Evolutionary conservation across 163 green algal species (phyloP).

Genomic region (Chloroidium sp.): DNA sequence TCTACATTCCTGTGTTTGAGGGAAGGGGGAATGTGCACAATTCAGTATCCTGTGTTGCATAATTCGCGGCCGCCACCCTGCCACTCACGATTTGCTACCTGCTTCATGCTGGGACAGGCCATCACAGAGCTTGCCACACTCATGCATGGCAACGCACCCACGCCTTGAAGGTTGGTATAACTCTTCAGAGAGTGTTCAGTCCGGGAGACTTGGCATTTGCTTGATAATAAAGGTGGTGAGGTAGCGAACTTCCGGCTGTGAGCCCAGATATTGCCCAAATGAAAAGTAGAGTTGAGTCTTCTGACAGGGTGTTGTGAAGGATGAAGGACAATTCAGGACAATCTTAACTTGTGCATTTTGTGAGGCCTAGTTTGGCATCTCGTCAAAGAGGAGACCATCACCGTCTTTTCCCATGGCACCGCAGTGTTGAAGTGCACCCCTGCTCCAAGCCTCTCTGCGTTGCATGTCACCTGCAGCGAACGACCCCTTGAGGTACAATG

Average conservation of each 20-base stretch:
- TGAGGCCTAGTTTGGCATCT: no score
- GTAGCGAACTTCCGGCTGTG: no score
- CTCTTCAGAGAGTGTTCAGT: background rate
- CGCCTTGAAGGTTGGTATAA: no score
- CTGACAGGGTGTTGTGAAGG: background rate
- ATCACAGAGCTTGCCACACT: background rate
- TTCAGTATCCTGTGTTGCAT: background rate
- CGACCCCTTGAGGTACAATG: background rate
- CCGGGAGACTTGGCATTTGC: background rate
- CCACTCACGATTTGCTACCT: background rate
- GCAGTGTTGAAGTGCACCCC: conserved; percentile 83
- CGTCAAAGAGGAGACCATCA: background rate
- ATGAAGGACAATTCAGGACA: no score
- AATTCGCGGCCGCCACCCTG: background rate
- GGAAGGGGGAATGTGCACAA: background rate
- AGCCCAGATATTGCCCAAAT: no score
- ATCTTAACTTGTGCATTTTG: no score
- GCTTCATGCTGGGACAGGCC: background rate
- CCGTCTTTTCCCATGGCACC: conserved; percentile 34
- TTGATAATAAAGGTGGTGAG: no score
- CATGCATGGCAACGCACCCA: no score
- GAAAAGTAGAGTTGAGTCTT: background rate
- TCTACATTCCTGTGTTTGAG: background rate
- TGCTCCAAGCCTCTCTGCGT: conserved; percentile 48
- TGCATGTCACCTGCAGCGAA: conserved; percentile 20